These are phyloP conservation scores for Gossypium laxum DNA, from an alignment of 441 rosid species.

Conservation along the genomic window DNA sequence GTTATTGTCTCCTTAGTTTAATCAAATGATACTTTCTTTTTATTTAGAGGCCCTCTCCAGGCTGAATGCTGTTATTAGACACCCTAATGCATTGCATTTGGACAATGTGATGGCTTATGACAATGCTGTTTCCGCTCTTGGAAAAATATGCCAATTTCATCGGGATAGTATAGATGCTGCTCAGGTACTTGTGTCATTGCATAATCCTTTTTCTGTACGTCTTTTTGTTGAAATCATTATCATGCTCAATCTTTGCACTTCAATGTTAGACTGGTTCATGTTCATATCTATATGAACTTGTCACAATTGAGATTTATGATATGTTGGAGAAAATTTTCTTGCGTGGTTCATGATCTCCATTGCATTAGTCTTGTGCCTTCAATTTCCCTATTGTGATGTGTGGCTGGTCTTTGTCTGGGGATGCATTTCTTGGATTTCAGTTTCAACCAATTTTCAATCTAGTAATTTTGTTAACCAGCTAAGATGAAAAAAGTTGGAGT, in stretches of 20 bases:
- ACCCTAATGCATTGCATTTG: slow-evolving; percentile 37
- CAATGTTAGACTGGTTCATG: background rate
- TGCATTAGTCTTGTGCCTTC: background rate
- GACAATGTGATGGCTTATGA: slow-evolving; percentile 52
- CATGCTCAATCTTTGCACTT: background rate
- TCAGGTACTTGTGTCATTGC: slow-evolving; percentile 25
- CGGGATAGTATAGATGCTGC: slow-evolving; percentile 41
- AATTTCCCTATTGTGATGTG: background rate
- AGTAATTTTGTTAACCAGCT: background rate
- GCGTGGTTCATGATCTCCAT: background rate
- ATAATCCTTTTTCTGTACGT: background rate
- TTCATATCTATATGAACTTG: background rate
- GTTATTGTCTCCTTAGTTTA: slow-evolving; percentile 5
- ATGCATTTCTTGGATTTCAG: background rate
- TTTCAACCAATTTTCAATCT: background rate
- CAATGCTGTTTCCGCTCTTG: slow-evolving; percentile 57
- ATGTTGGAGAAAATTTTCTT: background rate
- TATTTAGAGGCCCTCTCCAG: slow-evolving; percentile 44
- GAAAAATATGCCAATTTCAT: slow-evolving; percentile 53
- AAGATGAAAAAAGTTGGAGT: background rate
- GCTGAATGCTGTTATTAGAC: slow-evolving; percentile 35
- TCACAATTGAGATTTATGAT: slow-evolving; percentile 4
- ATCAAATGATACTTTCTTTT: background rate
- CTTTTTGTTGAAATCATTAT: background rate
- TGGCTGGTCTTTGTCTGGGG: background rate